Evolutionary conservation across 495 filamentous ascomycete species (phyloP), one percentile per base, ranked within the genome.

Genomic region (Penicillium salamii): DNA sequence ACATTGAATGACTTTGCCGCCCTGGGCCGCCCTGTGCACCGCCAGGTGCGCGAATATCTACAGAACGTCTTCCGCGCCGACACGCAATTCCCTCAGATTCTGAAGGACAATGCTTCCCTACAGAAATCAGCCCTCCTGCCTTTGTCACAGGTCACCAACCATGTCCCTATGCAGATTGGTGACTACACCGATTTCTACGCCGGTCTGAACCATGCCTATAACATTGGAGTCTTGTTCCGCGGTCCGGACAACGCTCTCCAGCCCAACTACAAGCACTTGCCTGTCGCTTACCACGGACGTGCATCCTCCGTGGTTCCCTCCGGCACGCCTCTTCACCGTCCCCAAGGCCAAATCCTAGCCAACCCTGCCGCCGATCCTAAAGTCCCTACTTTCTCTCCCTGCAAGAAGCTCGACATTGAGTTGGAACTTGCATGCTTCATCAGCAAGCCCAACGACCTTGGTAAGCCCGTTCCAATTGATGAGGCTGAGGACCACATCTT

Each of bases 131-230:
- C 71, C 1, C 65, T 90, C 4, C 43, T 85, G 14, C 79, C 77
- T 0, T 65, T 82, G 35, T 72, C 77, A 7, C 65, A 77, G 3
- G 84, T 91, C 19, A 79, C 71, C 46, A 87, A 81, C 64, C 88
- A 95, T 49, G 63, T 97, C 12, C 92, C 92, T 5, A 83, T 97
- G 82, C 76, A 78, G 26, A 90, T 96, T 46, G 88, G 89, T n/a
- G 90, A 97, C 64, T 97, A 97, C 69, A 95, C 92, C 11, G 92
- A 97, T 69, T 97, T 97, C 74, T 97, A 90, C 69, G 92, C 87
- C n/a, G 92, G 92, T 20, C 69, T 84, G 43, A 84, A 96, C 61
- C 92, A 97, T 69, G 92, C 92, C 32, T 86, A 82, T 71, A 86
- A 88, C 46, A 78, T 87, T n/a, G 86, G 89, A 1, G 76, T 78